Evolutionary conservation across 495 filamentous ascomycete species (phyloP), one percentile per base, ranked within the genome.

Genomic region (Penicillium atrosanguineum): DNA sequence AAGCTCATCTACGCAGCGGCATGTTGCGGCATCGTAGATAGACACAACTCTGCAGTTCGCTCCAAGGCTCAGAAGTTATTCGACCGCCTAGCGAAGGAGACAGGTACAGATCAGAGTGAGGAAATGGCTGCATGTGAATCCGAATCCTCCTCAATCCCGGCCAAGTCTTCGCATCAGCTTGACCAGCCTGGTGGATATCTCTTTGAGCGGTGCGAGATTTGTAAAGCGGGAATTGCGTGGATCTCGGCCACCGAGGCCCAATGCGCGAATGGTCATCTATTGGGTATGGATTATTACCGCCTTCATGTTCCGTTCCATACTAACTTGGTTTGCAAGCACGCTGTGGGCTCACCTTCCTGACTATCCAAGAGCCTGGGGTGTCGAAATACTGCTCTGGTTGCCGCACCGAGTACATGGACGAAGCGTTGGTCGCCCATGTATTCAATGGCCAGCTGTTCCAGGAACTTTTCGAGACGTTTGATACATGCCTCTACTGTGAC

Each of bases 381-480:
- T 78, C 80, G 7, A 83, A 83, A 55, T 74, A 72, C 50, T 86
- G 83, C 60, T 74, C 73, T 7, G 45, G 61, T 12, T 86, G 83
- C 57, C 61, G 60, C 6, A 70, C 53, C 14, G 71, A 80, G 48
- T 83, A 71, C 54, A 47, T 83, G 6, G 73, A 78, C 41, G 78
- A 79, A 48, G 74, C 77, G n/a, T 18, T 60, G 14, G 40, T 74
- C 4, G 53, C 53, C 40, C 29, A 43, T 23, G 11, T 48, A 7
- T 49, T 53, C 11, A 61, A 51, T 20, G 46, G 44, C n/a, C 61
- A 59, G 4, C 40, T 68, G 16, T 69, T 57, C 39, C 62, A 52
- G 14, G 46, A 56, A 16, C 56, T 83, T 6, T 77, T 77, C 42
- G 64, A 71, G 21, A 64, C 66, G 0, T 83, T 80, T 36, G 79